These are phyloP conservation scores for Ascomycota sp. DNA, from an alignment of 2,329 filamentous ascomycete species.

Conservation along the genomic window DNA sequence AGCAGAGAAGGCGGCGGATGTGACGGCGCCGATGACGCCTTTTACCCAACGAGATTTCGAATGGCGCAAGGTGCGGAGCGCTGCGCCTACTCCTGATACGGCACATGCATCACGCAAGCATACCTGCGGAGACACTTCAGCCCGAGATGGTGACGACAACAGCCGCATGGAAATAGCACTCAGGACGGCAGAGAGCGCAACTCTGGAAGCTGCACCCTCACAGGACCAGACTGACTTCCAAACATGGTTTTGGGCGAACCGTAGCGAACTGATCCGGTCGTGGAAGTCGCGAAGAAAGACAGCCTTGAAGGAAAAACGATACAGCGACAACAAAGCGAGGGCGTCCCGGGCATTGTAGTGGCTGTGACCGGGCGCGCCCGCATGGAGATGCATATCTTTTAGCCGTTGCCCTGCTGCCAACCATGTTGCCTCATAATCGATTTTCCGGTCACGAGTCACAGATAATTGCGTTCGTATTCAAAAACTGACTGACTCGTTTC, in stretches of 20 bases:
- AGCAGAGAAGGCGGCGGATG: conserved; percentile 7
- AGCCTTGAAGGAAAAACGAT: conserved; percentile 44
- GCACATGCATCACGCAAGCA: conserved; percentile 51
- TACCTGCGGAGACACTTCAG: conserved; percentile 28
- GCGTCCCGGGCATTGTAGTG: conserved; percentile 18
- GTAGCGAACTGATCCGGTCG: conserved; percentile 41
- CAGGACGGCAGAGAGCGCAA: conserved; percentile 9
- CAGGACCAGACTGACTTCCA: conserved; percentile 32
- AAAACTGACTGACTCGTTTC: too few species aligned
- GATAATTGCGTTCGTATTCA: too few species aligned
- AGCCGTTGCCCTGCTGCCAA: too few species aligned
- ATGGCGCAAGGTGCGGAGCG: conserved; percentile 56
- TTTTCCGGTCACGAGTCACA: too few species aligned
- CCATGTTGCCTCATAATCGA: too few species aligned
- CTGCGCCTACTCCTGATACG: conserved; percentile 87
- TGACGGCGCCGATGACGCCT: conserved; percentile 52
- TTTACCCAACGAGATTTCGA: conserved; percentile 64
- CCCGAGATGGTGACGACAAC: conserved; percentile 15
- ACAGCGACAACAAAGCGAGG: conserved; percentile 40
- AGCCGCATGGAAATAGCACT: conserved; percentile 12
- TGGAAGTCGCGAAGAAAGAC: conserved; percentile 46
- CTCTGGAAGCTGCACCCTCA: conserved; percentile 3
- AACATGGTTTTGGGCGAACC: conserved; percentile 47
- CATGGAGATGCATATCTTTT: too few species aligned
- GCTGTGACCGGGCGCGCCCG: background rate